phyloP scores from a whole-genome alignment of 75 land plant species.

The Picea glauca region DNA sequence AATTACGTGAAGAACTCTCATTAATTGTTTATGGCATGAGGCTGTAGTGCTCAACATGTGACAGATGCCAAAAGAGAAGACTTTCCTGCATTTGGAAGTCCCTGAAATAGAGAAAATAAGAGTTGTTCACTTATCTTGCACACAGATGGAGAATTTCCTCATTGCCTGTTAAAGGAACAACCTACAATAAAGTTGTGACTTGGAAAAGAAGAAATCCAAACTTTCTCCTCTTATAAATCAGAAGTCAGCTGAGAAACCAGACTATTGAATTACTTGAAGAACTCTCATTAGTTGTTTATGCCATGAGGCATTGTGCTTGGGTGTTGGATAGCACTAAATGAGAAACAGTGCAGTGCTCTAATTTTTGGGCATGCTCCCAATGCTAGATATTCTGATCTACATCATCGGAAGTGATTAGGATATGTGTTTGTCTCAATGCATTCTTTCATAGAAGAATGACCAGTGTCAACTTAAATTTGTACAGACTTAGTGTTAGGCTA shows the following conservation, averaged over 20 bases:
- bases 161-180: neutral
- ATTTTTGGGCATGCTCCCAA: neutral
- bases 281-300: too few relatives aligned
- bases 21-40: neutral
- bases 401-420: neutral
- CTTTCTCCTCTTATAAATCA: neutral
- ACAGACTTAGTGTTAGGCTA: too few relatives aligned
- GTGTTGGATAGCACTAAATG: neutral
- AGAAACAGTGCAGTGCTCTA: neutral
- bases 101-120: conserved; percentile 36
- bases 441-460: too few relatives aligned
- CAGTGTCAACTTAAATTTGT: too few relatives aligned
- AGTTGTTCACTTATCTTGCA: neutral
- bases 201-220: conserved; percentile 1
- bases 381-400: neutral
- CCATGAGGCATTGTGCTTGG: too few relatives aligned
- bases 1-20: neutral
- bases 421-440: neutral
- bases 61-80: conserved; percentile 89
- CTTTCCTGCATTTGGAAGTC: conserved; percentile 98
- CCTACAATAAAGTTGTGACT: neutral
- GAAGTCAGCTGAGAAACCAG: neutral
- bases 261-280: neutral
- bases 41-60: conserved; percentile 19
- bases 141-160: conserved; percentile 4